A percentile compares a stretch with the other conserved stretches of the same genome.
phyloP scores from a whole-genome alignment of 148 eudicot genomes.

The Linanthus parryae region DNA sequence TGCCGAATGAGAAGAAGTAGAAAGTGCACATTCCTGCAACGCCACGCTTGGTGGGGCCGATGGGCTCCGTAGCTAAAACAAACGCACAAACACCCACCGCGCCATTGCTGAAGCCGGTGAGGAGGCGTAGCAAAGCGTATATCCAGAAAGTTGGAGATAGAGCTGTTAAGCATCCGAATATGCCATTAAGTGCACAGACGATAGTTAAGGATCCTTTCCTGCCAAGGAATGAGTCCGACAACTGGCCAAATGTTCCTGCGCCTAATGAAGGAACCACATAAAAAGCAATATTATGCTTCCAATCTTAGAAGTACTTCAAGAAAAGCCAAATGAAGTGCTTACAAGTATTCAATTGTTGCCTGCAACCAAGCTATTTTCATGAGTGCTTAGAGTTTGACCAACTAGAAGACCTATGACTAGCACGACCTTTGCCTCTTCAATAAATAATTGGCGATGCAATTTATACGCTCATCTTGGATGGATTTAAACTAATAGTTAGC shows the following conservation, averaged over 20 bases:
- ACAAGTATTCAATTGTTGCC: too few relatives aligned
- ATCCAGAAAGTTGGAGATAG: conserved; percentile 42
- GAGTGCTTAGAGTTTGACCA: too few relatives aligned
- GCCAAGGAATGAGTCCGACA: conserved; percentile 71
- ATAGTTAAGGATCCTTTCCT: conserved; percentile 64
- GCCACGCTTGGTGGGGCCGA: conserved; percentile 72
- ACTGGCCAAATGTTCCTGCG: conserved; percentile 86
- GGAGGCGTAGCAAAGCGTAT: conserved; percentile 50
- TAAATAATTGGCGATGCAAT: too few relatives aligned
- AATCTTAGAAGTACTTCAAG: too few relatives aligned
- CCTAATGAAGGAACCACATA: conserved; percentile 35
- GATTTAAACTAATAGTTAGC: too few relatives aligned
- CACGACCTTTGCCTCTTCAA: too few relatives aligned
- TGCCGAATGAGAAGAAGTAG: conserved; percentile 81
- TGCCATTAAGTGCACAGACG: conserved; percentile 52
- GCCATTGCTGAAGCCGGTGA: conserved; percentile 70
- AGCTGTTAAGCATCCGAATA: conserved; percentile 62
- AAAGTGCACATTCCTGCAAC: conserved; percentile 85
- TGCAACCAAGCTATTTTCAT: too few relatives aligned
- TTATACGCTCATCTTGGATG: too few relatives aligned
- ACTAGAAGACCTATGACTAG: too few relatives aligned
- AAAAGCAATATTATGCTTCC: not conserved
- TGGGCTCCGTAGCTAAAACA: conserved; percentile 76
- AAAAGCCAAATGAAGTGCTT: too few relatives aligned
- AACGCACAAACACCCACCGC: conserved; percentile 85